Conservation (phyloP, 75 land plant genomes). For the Pseudotsuga menziesii region DNA sequence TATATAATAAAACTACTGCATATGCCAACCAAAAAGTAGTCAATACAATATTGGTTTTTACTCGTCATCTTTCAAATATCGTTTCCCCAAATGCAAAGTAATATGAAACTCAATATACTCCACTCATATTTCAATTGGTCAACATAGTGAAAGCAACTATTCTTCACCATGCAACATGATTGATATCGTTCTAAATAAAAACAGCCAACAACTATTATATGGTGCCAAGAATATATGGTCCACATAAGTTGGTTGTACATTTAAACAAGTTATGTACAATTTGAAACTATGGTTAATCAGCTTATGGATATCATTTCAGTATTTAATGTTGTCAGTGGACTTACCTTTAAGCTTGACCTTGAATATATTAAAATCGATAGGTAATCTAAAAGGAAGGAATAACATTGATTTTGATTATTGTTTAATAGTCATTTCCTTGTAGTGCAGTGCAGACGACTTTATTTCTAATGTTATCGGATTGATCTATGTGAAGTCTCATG, state of each 20-base stretch:
- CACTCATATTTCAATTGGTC: background rate
- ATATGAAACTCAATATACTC: background rate
- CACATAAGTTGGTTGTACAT: background rate
- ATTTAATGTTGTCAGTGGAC: background rate
- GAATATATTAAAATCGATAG: background rate
- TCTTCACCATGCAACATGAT: background rate
- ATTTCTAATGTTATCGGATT: background rate
- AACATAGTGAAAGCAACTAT: background rate
- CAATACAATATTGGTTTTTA: background rate
- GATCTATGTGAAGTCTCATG: background rate
- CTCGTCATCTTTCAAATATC: background rate
- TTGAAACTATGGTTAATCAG: background rate
- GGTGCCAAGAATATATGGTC: too few species aligned
- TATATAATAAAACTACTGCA: background rate
- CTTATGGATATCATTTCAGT: background rate
- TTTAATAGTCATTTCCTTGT: background rate
- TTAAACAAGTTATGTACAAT: too few species aligned
- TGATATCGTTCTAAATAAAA: constrained; percentile 1
- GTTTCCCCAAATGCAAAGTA: background rate
- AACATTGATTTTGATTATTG: background rate
- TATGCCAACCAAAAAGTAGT: background rate
- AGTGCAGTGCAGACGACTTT: background rate
- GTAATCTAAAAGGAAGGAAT: background rate
- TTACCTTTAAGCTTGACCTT: background rate
- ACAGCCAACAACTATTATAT: background rate